Percentiles rank a stretch among this genome's conserved stretches.
Evolutionary conservation across 805 yeast genomes (phyloP).

Genomic region (Spathaspora arborariae): DNA sequence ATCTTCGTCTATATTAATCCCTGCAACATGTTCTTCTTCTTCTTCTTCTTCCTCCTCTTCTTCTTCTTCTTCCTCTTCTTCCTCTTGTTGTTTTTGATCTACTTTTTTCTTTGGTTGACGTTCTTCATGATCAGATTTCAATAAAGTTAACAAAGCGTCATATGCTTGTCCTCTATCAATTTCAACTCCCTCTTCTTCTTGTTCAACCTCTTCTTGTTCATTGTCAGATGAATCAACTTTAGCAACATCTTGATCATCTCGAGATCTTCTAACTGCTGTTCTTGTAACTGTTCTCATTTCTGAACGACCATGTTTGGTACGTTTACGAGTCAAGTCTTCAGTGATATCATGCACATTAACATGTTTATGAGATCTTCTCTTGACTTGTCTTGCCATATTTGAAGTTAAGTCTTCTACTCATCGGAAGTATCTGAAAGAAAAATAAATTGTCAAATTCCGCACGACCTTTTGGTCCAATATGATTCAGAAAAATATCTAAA

Average conservation of each 20-base stretch:
- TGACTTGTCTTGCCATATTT: conserved; percentile 8
- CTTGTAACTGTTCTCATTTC: conserved; percentile 59
- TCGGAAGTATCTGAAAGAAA: background rate
- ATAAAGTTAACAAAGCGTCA: conserved; percentile 61
- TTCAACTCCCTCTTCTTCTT: conserved; percentile 10
- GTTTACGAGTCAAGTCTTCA: conserved; percentile 17
- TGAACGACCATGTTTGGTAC: conserved; percentile 50
- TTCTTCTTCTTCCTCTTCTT: conserved; percentile 9
- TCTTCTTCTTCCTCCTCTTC: conserved; percentile 14
- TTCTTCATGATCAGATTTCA: conserved; percentile 43
- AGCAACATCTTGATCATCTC: conserved; percentile 7
- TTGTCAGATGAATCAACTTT: background rate
- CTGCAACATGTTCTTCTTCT: conserved; percentile 14
- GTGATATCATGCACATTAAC: background rate
- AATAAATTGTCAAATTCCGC: background rate
- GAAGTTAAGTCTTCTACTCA: background rate
- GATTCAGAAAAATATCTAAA: background rate
- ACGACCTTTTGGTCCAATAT: background rate
- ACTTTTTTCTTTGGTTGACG: conserved; percentile 10
- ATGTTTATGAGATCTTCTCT: conserved; percentile 3
- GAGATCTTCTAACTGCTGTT: conserved; percentile 39
- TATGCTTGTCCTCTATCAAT: conserved; percentile 47
- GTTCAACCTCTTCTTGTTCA: conserved; percentile 9
- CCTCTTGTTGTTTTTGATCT: conserved; percentile 6
- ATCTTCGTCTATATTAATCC: conserved; percentile 12